Conservation (phyloP, 352 stramenopile genomes). For the Globisporangium cylindrosporum region DNA sequence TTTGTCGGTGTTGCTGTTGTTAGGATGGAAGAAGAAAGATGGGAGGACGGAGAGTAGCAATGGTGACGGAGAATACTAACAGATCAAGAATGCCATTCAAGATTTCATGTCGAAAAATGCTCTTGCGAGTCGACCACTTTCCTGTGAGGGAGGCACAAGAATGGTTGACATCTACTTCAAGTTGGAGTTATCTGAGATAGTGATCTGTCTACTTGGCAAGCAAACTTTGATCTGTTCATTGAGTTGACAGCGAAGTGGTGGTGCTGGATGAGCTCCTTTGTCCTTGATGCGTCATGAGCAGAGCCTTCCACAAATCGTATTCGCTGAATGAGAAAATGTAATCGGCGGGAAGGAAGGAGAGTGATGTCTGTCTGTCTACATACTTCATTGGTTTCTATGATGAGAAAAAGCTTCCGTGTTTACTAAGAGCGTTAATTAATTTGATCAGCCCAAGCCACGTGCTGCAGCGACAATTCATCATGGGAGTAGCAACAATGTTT, state of each 20-base stretch:
- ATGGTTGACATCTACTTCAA: neutral
- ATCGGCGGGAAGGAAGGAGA: neutral
- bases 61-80: neutral
- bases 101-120: neutral
- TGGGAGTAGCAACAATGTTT: too few relatives aligned
- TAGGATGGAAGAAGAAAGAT: neutral
- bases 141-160: neutral
- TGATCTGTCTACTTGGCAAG: neutral
- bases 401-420: too few relatives aligned
- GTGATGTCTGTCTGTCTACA: too few relatives aligned
- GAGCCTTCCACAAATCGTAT: neutral
- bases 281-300: neutral
- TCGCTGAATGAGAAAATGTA: neutral
- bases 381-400: too few relatives aligned
- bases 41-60: neutral
- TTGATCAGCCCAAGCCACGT: too few relatives aligned
- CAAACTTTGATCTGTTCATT: neutral
- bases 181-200: neutral
- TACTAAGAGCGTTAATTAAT: too few relatives aligned
- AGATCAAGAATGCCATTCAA: conserved; percentile 6
- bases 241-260: neutral
- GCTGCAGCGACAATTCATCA: too few relatives aligned
- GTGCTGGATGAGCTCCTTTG: neutral
- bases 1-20: neutral
- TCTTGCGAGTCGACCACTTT: neutral